Conservation (phyloP, 371 early-diverging fungal species). For the Enteropsectra breve region DNA sequence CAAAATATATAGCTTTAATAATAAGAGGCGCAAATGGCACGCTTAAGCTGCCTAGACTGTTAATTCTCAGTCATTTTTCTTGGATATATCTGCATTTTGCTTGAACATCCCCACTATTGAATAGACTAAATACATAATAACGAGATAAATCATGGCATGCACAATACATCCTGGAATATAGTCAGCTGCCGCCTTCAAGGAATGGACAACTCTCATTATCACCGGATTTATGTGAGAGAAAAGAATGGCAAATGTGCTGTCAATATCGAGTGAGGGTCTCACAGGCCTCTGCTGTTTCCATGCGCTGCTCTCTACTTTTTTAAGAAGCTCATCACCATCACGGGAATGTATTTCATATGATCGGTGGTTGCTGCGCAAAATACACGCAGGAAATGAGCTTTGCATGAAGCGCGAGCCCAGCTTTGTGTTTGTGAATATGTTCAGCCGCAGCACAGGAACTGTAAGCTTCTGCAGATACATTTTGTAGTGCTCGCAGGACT, state of each 20-base stretch:
- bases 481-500: conserved; percentile 37
- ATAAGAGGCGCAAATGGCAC: no score
- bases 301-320: conserved; percentile 22
- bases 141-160: conserved; percentile 7
- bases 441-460: conserved; percentile 40
- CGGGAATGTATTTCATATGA: conserved; percentile 24
- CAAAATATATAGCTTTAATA: background rate
- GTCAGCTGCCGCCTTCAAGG: conserved; percentile 16
- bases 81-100: no score
- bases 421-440: conserved; percentile 29
- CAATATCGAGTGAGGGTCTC: conserved; percentile 13
- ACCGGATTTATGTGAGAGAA: conserved; percentile 15
- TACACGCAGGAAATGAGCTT: conserved; percentile 45
- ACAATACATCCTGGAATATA: conserved; percentile 26
- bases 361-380: conserved; percentile 24
- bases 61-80: no score
- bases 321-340: conserved; percentile 29
- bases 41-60: no score
- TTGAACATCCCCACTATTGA: conserved; percentile 39
- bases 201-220: conserved; percentile 33
- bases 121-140: conserved; percentile 42
- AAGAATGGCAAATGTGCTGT: conserved; percentile 7
- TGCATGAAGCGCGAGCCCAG: conserved; percentile 33
- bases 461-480: conserved; percentile 16
- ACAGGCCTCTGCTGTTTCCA: conserved; percentile 25